These are phyloP conservation scores for Heritiera littoralis DNA, from an alignment of 345 rosid species.

Conservation along the genomic window DNA sequence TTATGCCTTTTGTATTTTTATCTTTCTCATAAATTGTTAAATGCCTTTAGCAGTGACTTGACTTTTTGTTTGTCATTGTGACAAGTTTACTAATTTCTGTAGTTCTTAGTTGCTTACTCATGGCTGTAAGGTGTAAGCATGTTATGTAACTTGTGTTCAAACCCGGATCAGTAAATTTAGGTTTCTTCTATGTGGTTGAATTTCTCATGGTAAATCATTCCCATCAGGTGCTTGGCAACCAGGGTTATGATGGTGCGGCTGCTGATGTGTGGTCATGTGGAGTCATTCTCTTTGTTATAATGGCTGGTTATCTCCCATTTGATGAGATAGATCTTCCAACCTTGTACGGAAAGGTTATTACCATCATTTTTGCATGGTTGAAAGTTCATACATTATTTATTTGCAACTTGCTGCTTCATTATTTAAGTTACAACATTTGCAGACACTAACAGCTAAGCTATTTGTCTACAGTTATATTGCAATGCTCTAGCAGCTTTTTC, in stretches of 20 bases:
- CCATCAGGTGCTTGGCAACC: slow-evolving; percentile 56
- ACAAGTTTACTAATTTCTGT: background rate
- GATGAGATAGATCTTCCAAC: slow-evolving; percentile 73
- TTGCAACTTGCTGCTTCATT: slow-evolving; percentile 6
- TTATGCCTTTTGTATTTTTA: background rate
- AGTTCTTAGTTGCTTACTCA: background rate
- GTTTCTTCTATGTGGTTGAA: background rate
- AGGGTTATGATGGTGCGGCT: slow-evolving; percentile 86
- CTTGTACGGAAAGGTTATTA: slow-evolving; percentile 63
- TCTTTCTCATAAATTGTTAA: background rate
- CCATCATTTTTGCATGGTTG: slow-evolving; percentile 15
- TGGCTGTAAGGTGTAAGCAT: background rate
- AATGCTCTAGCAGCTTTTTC: background rate
- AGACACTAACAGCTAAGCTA: background rate
- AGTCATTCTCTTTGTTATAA: slow-evolving; percentile 77
- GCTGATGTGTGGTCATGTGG: slow-evolving; percentile 99
- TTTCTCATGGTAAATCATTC: slow-evolving; percentile 22
- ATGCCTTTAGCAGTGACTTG: background rate
- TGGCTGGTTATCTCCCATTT: slow-evolving; percentile 92
- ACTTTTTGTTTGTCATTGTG: background rate
- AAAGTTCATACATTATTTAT: slow-evolving; percentile 2
- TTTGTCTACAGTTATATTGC: background rate
- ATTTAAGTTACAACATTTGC: background rate
- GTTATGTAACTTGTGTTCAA: background rate
- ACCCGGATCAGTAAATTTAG: background rate